phyloP scores from a whole-genome alignment of 2,329 filamentous ascomycete species.

The Phialophora chinensis region DNA sequence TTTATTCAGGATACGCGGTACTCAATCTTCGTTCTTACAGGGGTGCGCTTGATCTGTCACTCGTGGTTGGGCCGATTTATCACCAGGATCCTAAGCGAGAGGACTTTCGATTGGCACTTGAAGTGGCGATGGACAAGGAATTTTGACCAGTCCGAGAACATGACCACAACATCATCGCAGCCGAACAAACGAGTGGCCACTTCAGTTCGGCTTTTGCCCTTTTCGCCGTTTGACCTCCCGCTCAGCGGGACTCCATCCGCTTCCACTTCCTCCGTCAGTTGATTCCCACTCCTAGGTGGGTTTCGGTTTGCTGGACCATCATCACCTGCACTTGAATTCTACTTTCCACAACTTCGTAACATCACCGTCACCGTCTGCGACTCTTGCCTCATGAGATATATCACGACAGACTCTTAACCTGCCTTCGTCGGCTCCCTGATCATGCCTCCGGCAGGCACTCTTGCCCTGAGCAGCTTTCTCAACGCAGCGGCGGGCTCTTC shows the following conservation, averaged over 20 bases:
- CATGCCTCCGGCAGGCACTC: constrained; percentile 31
- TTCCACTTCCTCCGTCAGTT: constrained; percentile 2
- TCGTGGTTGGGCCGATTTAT: constrained; percentile 3
- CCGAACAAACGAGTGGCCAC: constrained; percentile 4
- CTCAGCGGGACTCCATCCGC: not conserved
- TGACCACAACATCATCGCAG: constrained; percentile 1
- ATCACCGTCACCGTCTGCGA: not conserved
- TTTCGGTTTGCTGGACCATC: constrained; percentile 1
- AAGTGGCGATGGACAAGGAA: not conserved
- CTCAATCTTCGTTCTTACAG: not conserved
- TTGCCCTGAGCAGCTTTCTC: constrained; percentile 33
- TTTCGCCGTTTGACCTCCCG: not conserved
- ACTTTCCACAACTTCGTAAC: constrained; percentile 4
- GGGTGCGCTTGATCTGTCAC: not conserved
- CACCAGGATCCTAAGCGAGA: not conserved
- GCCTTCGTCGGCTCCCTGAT: constrained; percentile 21
- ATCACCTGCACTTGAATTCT: constrained; percentile 4
- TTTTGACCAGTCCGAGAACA: constrained; percentile 2
- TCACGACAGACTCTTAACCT: not conserved
- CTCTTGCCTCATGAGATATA: not conserved
- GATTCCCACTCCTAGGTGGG: not conserved
- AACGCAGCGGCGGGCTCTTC: constrained; percentile 31
- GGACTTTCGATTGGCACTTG: not conserved
- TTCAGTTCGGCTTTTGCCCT: constrained; percentile 4
- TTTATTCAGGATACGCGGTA: not conserved